phyloP scores from a whole-genome alignment of 176 grass and related monocot genomes.

The Urochloa ruziziensis region DNA sequence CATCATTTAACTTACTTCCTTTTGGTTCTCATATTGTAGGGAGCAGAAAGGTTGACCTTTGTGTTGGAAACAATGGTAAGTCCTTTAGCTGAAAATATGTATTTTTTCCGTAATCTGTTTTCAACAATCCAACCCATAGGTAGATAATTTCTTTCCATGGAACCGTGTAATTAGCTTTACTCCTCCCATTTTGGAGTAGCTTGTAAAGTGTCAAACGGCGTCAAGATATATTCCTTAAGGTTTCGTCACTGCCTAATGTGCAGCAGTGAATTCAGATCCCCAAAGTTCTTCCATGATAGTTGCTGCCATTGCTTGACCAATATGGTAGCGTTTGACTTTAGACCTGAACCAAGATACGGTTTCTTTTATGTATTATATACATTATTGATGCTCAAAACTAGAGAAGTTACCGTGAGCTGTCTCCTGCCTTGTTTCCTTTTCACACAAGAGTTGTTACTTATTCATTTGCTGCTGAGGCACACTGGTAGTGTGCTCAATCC shows the following conservation, averaged over 20 bases:
- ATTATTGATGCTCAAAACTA: background rate
- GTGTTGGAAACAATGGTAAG: conserved; percentile 39
- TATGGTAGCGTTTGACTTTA: background rate
- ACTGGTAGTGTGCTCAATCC: too few species aligned
- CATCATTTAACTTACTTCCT: background rate
- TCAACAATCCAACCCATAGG: background rate
- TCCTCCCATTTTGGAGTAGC: background rate
- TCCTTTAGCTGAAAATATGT: background rate
- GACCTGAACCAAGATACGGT: background rate
- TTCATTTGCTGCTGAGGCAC: too few species aligned
- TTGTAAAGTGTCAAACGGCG: background rate
- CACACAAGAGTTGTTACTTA: too few species aligned
- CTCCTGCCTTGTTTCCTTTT: too few species aligned
- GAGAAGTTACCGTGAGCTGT: background rate
- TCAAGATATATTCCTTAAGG: background rate
- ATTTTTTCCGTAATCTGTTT: background rate
- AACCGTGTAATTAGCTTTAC: background rate
- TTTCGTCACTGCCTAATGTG: background rate
- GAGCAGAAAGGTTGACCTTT: conserved; percentile 16
- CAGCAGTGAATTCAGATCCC: background rate
- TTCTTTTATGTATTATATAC: background rate
- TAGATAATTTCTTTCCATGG: background rate
- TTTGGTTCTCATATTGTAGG: conserved; percentile 26
- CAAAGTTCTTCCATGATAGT: background rate
- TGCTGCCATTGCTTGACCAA: background rate